phyloP scores from a whole-genome alignment of 768 basidiomycete species.

The Mycena filopes region DNA sequence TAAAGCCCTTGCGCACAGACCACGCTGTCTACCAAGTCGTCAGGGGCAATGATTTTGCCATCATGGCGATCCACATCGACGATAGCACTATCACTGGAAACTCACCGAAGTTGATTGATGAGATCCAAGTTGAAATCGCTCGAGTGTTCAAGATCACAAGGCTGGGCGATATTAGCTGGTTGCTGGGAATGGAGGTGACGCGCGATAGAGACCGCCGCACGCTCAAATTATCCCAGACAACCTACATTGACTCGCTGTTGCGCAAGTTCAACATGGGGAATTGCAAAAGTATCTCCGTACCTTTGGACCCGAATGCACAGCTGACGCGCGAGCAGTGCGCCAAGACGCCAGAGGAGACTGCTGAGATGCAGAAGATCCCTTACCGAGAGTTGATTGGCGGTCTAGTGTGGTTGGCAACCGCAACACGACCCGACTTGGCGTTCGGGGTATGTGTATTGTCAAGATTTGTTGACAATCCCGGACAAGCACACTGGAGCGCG shows the following conservation, averaged over 20 bases:
- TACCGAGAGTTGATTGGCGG: constrained; percentile 11
- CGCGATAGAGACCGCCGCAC: constrained; percentile 29
- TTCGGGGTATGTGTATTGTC: neutral
- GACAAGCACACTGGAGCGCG: constrained; percentile 3
- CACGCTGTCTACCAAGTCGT: constrained; percentile 4
- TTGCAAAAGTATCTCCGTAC: constrained; percentile 17
- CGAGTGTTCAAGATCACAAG: constrained; percentile 42
- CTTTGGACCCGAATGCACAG: constrained; percentile 19
- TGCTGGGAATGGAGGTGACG: constrained; percentile 46
- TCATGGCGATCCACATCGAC: constrained; percentile 44
- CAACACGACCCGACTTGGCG: neutral
- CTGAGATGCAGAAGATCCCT: constrained; percentile 12
- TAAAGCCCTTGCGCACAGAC: constrained; percentile 3
- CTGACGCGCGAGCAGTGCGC: constrained; percentile 15
- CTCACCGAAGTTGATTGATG: constrained; percentile 26
- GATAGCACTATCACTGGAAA: constrained; percentile 44
- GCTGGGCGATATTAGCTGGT: constrained; percentile 40
- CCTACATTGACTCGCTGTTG: constrained; percentile 40
- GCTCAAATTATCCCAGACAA: constrained; percentile 42
- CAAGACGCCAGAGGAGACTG: neutral
- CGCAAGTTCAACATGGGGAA: constrained; percentile 30
- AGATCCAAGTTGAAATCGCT: constrained; percentile 37
- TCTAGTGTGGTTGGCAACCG: constrained; percentile 6
- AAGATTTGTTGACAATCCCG: neutral
- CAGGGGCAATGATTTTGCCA: constrained; percentile 6